Evolutionary conservation across 2,329 filamentous ascomycete genomes (phyloP).

Genomic region (Escovopsis sp.): DNA sequence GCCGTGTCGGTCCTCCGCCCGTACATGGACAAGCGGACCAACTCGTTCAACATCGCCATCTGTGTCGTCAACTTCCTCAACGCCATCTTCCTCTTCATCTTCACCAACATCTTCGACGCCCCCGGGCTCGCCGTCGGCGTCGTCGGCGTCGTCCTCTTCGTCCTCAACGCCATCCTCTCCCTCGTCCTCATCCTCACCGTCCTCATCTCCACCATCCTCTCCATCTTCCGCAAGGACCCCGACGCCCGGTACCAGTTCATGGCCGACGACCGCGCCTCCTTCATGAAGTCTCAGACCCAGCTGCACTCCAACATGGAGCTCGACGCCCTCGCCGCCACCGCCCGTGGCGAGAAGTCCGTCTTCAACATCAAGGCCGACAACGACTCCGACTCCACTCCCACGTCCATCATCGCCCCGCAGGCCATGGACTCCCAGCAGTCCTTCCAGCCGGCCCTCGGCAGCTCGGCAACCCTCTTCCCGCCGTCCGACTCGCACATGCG

Average conservation of each 20-base stretch:
- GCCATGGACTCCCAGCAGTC: conserved; percentile 13
- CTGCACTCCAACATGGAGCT: conserved; percentile 65
- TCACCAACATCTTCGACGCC: conserved; percentile 71
- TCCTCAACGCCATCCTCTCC: conserved; percentile 72
- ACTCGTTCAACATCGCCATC: conserved; percentile 89
- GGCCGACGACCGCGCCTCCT: conserved; percentile 86
- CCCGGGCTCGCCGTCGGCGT: conserved; percentile 72
- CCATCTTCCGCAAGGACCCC: conserved; percentile 80
- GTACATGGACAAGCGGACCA: conserved; percentile 99
- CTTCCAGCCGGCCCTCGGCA: conserved; percentile 20
- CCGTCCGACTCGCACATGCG: conserved; percentile 14
- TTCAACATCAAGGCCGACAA: conserved; percentile 29
- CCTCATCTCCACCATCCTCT: conserved; percentile 40
- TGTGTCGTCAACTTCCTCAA: conserved; percentile 80
- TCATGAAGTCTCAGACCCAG: conserved; percentile 87
- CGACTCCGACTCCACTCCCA: conserved; percentile 22
- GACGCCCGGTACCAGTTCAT: conserved; percentile 89
- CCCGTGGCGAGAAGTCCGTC: conserved; percentile 60
- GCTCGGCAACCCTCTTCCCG: conserved; percentile 26
- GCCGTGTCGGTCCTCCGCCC: conserved; percentile 65
- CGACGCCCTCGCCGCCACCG: conserved; percentile 79
- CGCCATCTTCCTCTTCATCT: conserved; percentile 73
- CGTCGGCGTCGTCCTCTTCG: conserved; percentile 77
- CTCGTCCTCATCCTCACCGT: conserved; percentile 71
- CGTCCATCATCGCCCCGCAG: conserved; percentile 5